Evolutionary conservation across 768 basidiomycete genomes (phyloP).

Genomic region (Tricholoma matsutake): DNA sequence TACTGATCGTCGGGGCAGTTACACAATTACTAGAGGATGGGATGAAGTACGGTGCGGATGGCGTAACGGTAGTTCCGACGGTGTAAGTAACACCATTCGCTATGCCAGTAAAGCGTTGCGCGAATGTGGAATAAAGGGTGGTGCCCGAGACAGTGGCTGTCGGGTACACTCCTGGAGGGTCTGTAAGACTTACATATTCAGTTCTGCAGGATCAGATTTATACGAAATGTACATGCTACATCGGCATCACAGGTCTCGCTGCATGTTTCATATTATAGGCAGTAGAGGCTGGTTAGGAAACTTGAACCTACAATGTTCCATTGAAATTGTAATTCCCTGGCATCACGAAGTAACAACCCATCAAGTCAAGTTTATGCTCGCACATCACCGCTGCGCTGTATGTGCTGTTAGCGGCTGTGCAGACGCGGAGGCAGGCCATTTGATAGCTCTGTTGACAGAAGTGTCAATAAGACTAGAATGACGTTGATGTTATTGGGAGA

Average conservation of each 20-base stretch:
- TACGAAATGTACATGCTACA: conserved; percentile 31
- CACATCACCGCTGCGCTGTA: conserved; percentile 42
- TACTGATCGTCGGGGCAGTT: conserved; percentile 34
- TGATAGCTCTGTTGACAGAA: conserved; percentile 25
- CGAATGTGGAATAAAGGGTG: conserved; percentile 40
- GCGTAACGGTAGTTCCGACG: conserved; percentile 38
- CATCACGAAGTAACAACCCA: conserved; percentile 46
- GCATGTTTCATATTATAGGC: not conserved
- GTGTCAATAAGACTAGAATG: not conserved
- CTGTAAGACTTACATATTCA: conserved; percentile 12
- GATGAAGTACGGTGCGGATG: conserved; percentile 30
- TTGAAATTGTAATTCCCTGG: conserved; percentile 43
- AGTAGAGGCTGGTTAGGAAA: not conserved
- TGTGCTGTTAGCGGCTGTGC: conserved; percentile 42
- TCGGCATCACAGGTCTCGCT: conserved; percentile 44
- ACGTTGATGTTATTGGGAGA: not conserved
- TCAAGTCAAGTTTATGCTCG: conserved; percentile 44
- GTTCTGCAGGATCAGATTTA: not conserved
- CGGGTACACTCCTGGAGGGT: conserved; percentile 47
- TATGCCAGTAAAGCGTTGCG: conserved; percentile 41
- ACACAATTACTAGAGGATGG: conserved; percentile 40
- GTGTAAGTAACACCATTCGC: conserved; percentile 34
- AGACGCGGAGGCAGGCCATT: conserved; percentile 41
- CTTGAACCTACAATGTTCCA: conserved; percentile 36
- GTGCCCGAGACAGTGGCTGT: conserved; percentile 36